Conservation (phyloP, 768 basidiomycete genomes). For the Chalciporus sphaerocephalus region DNA sequence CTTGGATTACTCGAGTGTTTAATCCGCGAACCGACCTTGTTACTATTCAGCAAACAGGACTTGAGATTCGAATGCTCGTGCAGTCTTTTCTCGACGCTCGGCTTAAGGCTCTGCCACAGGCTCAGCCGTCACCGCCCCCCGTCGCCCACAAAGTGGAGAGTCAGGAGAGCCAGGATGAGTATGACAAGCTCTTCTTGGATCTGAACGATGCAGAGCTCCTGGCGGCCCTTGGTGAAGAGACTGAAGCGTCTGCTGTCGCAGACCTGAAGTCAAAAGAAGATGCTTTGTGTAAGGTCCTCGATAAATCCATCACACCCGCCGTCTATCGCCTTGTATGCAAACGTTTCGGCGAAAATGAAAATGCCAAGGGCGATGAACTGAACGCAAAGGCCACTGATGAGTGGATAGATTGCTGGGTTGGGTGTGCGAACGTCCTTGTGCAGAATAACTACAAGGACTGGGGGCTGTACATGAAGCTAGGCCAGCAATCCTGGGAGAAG, state of each 20-base stretch:
- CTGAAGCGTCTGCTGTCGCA: constrained; percentile 16
- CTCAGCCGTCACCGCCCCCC: constrained; percentile 31
- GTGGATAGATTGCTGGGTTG: constrained; percentile 72
- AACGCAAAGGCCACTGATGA: constrained; percentile 40
- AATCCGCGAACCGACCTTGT: constrained; percentile 42
- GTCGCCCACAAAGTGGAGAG: constrained; percentile 34
- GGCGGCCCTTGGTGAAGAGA: constrained; percentile 46
- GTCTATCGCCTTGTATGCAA: constrained; percentile 53
- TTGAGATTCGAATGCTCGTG: constrained; percentile 55
- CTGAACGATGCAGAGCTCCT: constrained; percentile 57
- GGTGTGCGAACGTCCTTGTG: constrained; percentile 60
- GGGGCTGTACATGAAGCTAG: constrained; percentile 51
- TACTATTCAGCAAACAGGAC: constrained; percentile 38
- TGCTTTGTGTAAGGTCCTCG: constrained; percentile 50
- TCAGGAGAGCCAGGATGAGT: constrained; percentile 79
- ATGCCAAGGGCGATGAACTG: constrained; percentile 16
- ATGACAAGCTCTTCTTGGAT: constrained; percentile 54
- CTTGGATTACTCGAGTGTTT: constrained; percentile 53
- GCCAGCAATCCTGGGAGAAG: constrained; percentile 51
- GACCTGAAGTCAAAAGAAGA: constrained; percentile 43
- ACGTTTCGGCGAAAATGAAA: constrained; percentile 37
- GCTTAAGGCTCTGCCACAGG: constrained; percentile 40
- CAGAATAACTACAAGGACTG: constrained; percentile 55
- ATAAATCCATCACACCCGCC: constrained; percentile 44
- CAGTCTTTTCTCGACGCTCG: constrained; percentile 61